Conservation (phyloP, 805 yeast species). For the Yarrowia alimentaria region DNA sequence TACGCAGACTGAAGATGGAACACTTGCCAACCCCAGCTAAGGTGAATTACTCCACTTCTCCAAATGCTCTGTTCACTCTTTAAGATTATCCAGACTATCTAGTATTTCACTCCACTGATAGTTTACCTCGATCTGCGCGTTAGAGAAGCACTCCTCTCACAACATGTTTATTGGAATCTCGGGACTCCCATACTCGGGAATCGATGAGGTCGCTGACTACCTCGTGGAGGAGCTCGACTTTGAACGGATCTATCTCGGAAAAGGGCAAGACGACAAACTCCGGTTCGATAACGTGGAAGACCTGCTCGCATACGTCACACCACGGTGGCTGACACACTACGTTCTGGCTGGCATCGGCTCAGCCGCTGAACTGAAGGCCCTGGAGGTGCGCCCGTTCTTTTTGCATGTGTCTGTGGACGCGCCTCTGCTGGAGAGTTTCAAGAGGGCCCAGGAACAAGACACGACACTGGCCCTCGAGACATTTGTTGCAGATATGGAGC, state of each 20-base stretch:
- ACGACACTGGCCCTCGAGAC: conserved; percentile 37
- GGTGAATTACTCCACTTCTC: no score
- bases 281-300: conserved; percentile 46
- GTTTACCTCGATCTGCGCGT: conserved; percentile 14
- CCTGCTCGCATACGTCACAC: conserved; percentile 60
- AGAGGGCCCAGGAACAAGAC: conserved; percentile 26
- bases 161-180: conserved; percentile 72
- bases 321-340: conserved; percentile 60
- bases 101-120: no score
- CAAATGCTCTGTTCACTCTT: no score
- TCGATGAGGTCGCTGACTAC: conserved; percentile 59
- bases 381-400: conserved; percentile 72
- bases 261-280: conserved; percentile 32
- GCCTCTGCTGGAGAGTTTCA: conserved; percentile 52
- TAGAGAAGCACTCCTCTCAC: conserved; percentile 1
- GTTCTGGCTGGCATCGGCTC: conserved; percentile 53
- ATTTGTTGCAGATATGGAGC: conserved; percentile 43
- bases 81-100: no score
- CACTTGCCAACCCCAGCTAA: no score
- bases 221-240: conserved; percentile 54
- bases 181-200: conserved; percentile 68
- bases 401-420: conserved; percentile 78
- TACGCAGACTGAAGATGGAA: no score
- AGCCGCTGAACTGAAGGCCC: conserved; percentile 41
- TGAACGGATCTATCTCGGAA: conserved; percentile 38